Conservation (phyloP, 1,139 yeast genomes). For the Protomyces lactucae-debilis region DNA sequence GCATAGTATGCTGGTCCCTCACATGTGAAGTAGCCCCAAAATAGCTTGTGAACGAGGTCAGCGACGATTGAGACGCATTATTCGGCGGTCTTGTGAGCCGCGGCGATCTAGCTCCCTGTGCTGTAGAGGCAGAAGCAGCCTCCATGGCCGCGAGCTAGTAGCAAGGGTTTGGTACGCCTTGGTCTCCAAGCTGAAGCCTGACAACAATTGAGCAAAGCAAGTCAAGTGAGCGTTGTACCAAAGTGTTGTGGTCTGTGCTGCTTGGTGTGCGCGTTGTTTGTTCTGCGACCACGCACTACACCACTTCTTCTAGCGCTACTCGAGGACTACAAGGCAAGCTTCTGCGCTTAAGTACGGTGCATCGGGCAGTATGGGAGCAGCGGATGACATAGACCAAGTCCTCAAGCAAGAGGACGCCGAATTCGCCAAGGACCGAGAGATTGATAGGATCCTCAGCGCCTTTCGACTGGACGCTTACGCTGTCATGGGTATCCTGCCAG, state of each 20-base stretch:
- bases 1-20: not conserved
- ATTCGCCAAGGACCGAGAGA: constrained; percentile 49
- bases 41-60: constrained; percentile 18
- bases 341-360: too few relatives aligned
- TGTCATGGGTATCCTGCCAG: constrained; percentile 53
- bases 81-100: not conserved
- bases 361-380: not conserved
- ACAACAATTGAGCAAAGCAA: not conserved
- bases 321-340: too few relatives aligned
- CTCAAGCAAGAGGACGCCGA: constrained; percentile 22
- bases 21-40: constrained; percentile 4
- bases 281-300: too few relatives aligned
- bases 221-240: not conserved
- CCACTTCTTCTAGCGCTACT: too few relatives aligned
- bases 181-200: not conserved
- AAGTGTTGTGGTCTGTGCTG: too few relatives aligned
- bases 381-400: constrained; percentile 14
- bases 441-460: constrained; percentile 50
- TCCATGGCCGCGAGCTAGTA: too few relatives aligned
- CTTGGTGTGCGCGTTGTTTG: too few relatives aligned
- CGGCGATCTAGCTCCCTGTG: not conserved
- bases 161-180: too few relatives aligned
- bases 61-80: constrained; percentile 5
- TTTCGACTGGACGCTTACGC: constrained; percentile 53
- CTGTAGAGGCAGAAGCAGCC: too few relatives aligned